Evolutionary conservation across 208 protist species (phyloP).

Genomic region (Acanthamoeba healyi): DNA sequence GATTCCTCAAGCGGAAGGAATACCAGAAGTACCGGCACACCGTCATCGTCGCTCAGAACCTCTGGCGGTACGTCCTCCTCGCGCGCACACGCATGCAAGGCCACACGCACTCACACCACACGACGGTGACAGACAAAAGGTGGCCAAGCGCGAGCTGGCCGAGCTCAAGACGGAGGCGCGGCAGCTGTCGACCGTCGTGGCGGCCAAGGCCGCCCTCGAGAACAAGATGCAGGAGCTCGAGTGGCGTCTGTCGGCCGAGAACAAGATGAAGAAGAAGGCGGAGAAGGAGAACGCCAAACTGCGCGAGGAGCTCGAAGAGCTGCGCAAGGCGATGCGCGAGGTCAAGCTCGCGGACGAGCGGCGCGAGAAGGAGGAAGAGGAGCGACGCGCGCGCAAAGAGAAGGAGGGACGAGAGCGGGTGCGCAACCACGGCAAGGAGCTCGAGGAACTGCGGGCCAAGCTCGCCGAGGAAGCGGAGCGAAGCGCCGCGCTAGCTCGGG

Average conservation of each 20-base stretch:
- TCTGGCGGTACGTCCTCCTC: conserved; percentile 38
- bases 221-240: conserved; percentile 65
- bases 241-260: conserved; percentile 15
- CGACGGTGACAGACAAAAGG: background rate
- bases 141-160: background rate
- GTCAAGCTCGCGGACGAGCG: background rate
- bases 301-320: conserved; percentile 8
- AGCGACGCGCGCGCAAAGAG: background rate
- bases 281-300: conserved; percentile 5
- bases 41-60: conserved; percentile 35
- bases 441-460: conserved; percentile 12
- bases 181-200: conserved; percentile 50
- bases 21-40: background rate
- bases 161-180: conserved; percentile 51
- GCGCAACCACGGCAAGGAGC: background rate
- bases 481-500: background rate
- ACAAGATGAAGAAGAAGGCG: conserved; percentile 57
- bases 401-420: background rate
- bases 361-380: background rate
- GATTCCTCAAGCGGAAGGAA: background rate
- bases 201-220: conserved; percentile 63
- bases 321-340: background rate
- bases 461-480: background rate
- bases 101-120: background rate
- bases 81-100: background rate